Evolutionary conservation across 2,329 filamentous ascomycete genomes (phyloP), one percentile per base, ranked within the genome.

Genomic region (Nemania sp.): DNA sequence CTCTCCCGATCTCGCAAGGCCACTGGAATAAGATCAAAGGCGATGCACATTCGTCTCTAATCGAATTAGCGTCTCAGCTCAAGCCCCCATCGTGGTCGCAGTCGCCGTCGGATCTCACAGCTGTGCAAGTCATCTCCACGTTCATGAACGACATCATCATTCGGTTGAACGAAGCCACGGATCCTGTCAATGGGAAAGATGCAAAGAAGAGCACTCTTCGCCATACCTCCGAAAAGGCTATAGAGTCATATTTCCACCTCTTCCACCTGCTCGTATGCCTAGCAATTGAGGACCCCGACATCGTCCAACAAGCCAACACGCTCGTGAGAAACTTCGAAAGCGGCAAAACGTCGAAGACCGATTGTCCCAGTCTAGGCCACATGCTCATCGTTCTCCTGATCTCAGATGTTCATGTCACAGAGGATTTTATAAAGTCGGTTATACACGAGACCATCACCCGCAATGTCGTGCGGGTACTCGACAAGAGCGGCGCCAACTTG

Each of bases 61-160:
- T n/a, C n/a, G n/a, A n/a, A n/a, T n/a, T n/a, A n/a, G n/a, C n/a
- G n/a, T n/a, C n/a, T n/a, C n/a, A n/a, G n/a, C n/a, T n/a, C n/a
- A n/a, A n/a, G n/a, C n/a, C n/a, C n/a, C n/a, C n/a, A n/a, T n/a
- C n/a, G n/a, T n/a, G n/a, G n/a, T n/a, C n/a, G n/a, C n/a, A n/a
- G 1, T 22, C 36, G 2, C 55, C 64, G 3, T 60, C 79, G 1
- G 55, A 49, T n/a, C 44, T 58, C 0, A 57, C 68, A 6, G 52
- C 62, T 12, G 66, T 71, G 6, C 60, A 73, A 12, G 71, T 76
- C 3, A 61, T 80, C 12, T 76, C 75, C 54, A 64, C 69, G 17
- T 79, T 80, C 65, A 80, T 80, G 77, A 79, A 75, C 51, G 73
- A 76, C 51, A 69, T 81, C 14, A 74, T 81, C 0, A 76, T 79